Percentiles rank a stretch among this genome's conserved stretches.
phyloP scores from a whole-genome alignment of 192 early-diverging fungal genomes.

The Coemansia sp. region DNA sequence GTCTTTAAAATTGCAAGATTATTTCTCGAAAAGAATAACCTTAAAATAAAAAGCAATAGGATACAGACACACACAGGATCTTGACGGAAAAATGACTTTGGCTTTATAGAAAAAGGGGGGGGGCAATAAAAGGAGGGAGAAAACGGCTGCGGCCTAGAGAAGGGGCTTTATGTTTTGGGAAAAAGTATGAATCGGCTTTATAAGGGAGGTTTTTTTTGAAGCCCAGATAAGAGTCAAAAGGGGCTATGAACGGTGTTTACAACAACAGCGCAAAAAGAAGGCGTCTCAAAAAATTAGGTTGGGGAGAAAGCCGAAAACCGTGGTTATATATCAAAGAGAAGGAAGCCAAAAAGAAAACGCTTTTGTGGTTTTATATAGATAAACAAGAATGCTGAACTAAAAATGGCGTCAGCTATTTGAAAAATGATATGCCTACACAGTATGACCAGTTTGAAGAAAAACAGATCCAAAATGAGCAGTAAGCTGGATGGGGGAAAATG shows the following conservation, averaged over 20 bases:
- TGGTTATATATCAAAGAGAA: no score
- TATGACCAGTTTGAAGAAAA: slow-evolving; percentile 3
- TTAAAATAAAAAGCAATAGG: not conserved
- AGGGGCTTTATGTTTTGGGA: slow-evolving; percentile 10
- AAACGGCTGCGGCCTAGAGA: slow-evolving; percentile 5
- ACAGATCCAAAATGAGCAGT: slow-evolving; percentile 3
- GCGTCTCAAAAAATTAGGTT: slow-evolving; percentile 1
- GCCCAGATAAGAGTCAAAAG: not conserved
- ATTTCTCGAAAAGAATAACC: no score
- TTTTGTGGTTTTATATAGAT: slow-evolving; percentile 7
- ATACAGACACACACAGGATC: no score
- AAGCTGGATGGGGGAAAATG: slow-evolving; percentile 1
- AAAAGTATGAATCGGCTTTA: slow-evolving; percentile 5
- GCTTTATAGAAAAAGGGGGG: not conserved
- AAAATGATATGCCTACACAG: slow-evolving; percentile 1
- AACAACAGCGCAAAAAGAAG: not conserved
- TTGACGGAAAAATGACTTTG: no score
- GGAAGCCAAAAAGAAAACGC: slow-evolving; percentile 4
- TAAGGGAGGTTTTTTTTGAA: not conserved
- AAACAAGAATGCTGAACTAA: slow-evolving; percentile 5
- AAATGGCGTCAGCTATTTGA: slow-evolving; percentile 12
- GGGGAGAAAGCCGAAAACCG: not conserved
- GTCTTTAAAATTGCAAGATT: no score
- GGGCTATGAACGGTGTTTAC: not conserved
- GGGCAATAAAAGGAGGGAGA: not conserved